Conservation (phyloP, 1,139 yeast genomes). For the Meyerozyma carpophila region DNA sequence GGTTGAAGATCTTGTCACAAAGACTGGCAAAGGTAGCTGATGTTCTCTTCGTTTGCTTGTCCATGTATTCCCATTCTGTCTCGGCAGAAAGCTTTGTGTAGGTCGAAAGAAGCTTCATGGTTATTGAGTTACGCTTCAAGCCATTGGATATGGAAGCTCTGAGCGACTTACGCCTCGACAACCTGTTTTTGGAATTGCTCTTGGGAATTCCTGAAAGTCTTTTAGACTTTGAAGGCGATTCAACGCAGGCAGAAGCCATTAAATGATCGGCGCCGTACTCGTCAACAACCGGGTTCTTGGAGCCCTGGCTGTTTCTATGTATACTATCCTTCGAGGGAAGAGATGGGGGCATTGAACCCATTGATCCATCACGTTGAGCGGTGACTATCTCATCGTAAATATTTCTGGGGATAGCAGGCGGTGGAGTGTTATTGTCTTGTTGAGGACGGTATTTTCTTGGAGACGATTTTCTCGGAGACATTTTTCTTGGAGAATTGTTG, state of each 20-base stretch:
- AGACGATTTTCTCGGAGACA: conserved; percentile 23
- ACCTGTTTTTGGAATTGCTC: conserved; percentile 27
- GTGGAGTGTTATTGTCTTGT: conserved; percentile 14
- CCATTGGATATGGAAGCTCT: conserved; percentile 41
- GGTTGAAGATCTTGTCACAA: conserved; percentile 69
- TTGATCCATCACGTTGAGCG: conserved; percentile 27
- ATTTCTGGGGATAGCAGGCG: conserved; percentile 39
- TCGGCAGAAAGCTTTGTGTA: conserved; percentile 68
- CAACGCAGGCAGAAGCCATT: conserved; percentile 27
- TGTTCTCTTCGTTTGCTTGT: conserved; percentile 68
- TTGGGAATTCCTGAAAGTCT: conserved; percentile 27
- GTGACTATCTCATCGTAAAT: conserved; percentile 43
- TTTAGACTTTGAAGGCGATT: conserved; percentile 13
- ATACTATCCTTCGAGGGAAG: conserved; percentile 36
- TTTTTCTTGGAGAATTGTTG: conserved; percentile 8
- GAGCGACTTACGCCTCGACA: conserved; percentile 34
- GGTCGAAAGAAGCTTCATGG: conserved; percentile 62
- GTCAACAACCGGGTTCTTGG: conserved; percentile 21
- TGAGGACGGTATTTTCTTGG: conserved; percentile 14
- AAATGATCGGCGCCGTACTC: conserved; percentile 18
- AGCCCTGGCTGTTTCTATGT: conserved; percentile 4
- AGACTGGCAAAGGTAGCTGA: conserved; percentile 73
- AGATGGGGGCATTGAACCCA: conserved; percentile 33
- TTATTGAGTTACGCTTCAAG: conserved; percentile 62
- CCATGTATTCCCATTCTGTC: conserved; percentile 65